These are phyloP conservation scores for Camellia granthamiana DNA, from an alignment of 148 eudicot genomes.

Conservation along the genomic window DNA sequence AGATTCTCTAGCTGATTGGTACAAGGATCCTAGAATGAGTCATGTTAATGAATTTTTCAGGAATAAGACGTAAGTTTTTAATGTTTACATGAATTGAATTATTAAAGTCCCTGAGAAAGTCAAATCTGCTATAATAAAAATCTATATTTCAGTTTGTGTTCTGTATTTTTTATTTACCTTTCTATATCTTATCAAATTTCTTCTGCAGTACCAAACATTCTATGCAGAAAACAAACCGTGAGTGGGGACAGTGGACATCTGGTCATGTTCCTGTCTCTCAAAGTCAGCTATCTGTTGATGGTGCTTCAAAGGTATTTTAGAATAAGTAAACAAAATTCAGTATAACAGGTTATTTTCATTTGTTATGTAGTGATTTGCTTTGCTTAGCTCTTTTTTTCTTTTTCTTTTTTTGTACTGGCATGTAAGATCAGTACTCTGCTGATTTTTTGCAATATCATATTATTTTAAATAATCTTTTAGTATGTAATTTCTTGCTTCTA, in stretches of 20 bases:
- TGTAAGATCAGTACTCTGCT: background rate
- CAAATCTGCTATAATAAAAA: background rate
- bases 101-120: background rate
- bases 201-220: slow-evolving; percentile 29
- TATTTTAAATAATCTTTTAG: slow-evolving; percentile 1
- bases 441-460: background rate
- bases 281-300: slow-evolving; percentile 24
- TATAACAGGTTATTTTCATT: too few species aligned
- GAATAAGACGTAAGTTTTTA: background rate
- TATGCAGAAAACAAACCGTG: slow-evolving; percentile 12
- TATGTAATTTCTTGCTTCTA: background rate
- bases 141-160: background rate
- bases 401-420: background rate
- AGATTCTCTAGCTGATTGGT: background rate
- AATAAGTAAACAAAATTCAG: background rate
- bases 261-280: slow-evolving; percentile 25
- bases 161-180: background rate
- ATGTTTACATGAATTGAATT: background rate
- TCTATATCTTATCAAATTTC: background rate
- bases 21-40: background rate
- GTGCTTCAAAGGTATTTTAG: slow-evolving; percentile 31
- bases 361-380: background rate
- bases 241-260: slow-evolving; percentile 11
- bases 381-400: background rate
- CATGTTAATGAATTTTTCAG: background rate